A percentile compares a stretch with the other conserved stretches of the same genome.
Evolutionary conservation across 1,139 yeast species (phyloP).

Genomic region (Yamadazyma membranifaciens): DNA sequence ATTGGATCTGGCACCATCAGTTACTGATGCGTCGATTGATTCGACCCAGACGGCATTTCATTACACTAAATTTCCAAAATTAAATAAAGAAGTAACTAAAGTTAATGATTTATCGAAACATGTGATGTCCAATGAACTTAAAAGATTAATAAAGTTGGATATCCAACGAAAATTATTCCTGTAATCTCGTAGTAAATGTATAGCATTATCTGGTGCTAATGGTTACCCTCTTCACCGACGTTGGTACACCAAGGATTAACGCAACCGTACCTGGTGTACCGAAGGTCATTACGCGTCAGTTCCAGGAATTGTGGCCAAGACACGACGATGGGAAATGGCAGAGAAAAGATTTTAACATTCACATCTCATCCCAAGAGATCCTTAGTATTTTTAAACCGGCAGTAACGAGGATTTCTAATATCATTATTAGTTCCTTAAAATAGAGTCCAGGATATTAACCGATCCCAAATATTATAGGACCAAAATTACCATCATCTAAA

Average conservation of each 20-base stretch:
- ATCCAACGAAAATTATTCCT: conserved; percentile 15
- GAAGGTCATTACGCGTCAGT: background rate
- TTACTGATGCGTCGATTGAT: background rate
- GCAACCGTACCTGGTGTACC: background rate
- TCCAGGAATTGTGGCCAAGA: background rate
- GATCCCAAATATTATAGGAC: background rate
- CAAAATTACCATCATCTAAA: background rate
- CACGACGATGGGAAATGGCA: conserved; percentile 2
- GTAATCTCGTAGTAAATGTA: background rate
- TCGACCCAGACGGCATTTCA: background rate
- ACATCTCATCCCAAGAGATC: conserved; percentile 6
- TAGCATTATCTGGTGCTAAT: no score
- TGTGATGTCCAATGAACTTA: conserved; percentile 15
- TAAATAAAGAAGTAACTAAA: conserved; percentile 5
- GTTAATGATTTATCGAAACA: conserved; percentile 4
- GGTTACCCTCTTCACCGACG: no score
- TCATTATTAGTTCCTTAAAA: no score
- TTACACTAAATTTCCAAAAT: background rate
- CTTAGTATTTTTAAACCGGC: background rate
- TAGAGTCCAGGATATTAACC: background rate
- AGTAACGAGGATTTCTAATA: background rate
- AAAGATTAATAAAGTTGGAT: conserved; percentile 20
- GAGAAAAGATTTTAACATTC: conserved; percentile 3
- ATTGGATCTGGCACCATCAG: background rate
- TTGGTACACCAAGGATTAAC: no score